Base-by-base conservation (phyloP, 2,329 filamentous ascomycete genomes). In the Alternaria alternata region DNA sequence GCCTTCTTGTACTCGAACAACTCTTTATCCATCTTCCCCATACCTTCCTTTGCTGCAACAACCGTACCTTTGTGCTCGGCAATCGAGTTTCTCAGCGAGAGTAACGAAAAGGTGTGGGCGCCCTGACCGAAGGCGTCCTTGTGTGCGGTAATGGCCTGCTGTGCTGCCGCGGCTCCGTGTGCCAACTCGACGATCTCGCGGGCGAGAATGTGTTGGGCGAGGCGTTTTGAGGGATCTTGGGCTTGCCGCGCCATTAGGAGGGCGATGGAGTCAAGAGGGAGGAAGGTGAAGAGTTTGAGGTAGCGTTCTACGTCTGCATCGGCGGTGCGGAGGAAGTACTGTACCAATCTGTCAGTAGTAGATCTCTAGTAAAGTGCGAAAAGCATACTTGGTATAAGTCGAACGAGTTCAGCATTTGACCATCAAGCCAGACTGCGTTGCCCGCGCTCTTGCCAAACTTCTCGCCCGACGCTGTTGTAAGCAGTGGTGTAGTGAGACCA, bases 381-480 rank as follows among this genome's bases (percentile, higher is more conserved):
- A 18, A 7, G 71, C 80, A 55, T 74, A 88, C 86, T 71, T 88
- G 87, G 76, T 98, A 98, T 1, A 98, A 84, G 59, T 98, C 93
- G 72, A 94, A 97, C 0, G 89, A 82, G 30, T 86, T 89, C 1
- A 94, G 96, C 86, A 93, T 87, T 70, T 90, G 88, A 54, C 85
- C 84, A 76, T 97, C 93, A 3, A 99, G 86, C 95, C 95, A 99
- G 36, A 99, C 81, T 3, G 94, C 94, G 76, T 98, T 98, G 26
- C 94, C 94, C 2, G 93, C 91, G 64, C 90, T 96, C 82, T 99
- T 99, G 52, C 95, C 95, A 70, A 98, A 94, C 79, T 99, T 99
- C 74, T 88, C 88, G 18, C 95, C 95, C 0, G 91, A 87, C 1
- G 91, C 84, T 53, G 94, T 94, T 0, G 93, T 97, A 38, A 99